A percentile compares a stretch with the other conserved stretches of the same genome.
These are phyloP conservation scores for Botryotinia globosa DNA, from an alignment of 2,329 filamentous ascomycete species.

Conservation along the genomic window DNA sequence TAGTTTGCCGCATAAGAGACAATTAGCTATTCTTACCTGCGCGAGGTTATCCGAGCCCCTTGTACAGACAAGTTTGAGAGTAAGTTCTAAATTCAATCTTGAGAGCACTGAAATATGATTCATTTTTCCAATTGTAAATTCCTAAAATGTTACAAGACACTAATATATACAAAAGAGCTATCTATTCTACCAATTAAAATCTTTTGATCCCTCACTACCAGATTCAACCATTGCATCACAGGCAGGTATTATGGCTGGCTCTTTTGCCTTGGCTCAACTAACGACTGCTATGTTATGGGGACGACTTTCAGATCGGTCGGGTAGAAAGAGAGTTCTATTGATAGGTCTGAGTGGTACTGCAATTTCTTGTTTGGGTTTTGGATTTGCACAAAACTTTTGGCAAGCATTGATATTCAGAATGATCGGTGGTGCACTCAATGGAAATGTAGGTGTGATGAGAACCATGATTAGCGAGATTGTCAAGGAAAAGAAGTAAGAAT, in stretches of 20 bases:
- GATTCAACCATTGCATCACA: slow-evolving; percentile 58
- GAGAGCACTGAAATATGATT: background rate
- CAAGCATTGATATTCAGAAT: slow-evolving; percentile 58
- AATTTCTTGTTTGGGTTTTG: slow-evolving; percentile 65
- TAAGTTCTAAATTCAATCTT: slow-evolving; percentile 8
- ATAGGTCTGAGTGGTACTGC: slow-evolving; percentile 63
- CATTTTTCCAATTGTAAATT: background rate
- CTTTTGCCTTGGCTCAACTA: slow-evolving; percentile 66
- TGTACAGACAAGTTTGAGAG: slow-evolving; percentile 63
- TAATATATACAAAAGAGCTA: slow-evolving; percentile 58
- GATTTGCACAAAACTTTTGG: slow-evolving; percentile 60
- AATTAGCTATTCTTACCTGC: slow-evolving; percentile 74
- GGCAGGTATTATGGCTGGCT: slow-evolving; percentile 65
- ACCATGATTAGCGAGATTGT: slow-evolving; percentile 74
- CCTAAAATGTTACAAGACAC: background rate
- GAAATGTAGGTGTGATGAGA: slow-evolving; percentile 71
- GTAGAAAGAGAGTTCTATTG: slow-evolving; percentile 57
- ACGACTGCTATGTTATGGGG: slow-evolving; percentile 70
- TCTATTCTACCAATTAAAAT: slow-evolving; percentile 71
- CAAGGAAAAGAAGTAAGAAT: slow-evolving; percentile 59
- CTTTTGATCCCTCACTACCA: slow-evolving; percentile 46
- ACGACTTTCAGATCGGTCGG: slow-evolving; percentile 57
- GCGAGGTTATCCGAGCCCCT: slow-evolving; percentile 80
- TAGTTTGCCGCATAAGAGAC: slow-evolving; percentile 73
- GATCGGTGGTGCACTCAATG: slow-evolving; percentile 65